A percentile compares a stretch with the other conserved stretches of the same genome.
These are phyloP conservation scores for Vitis rotundifolia DNA, from an alignment of 164 flowering plant genomes.

Conservation along the genomic window DNA sequence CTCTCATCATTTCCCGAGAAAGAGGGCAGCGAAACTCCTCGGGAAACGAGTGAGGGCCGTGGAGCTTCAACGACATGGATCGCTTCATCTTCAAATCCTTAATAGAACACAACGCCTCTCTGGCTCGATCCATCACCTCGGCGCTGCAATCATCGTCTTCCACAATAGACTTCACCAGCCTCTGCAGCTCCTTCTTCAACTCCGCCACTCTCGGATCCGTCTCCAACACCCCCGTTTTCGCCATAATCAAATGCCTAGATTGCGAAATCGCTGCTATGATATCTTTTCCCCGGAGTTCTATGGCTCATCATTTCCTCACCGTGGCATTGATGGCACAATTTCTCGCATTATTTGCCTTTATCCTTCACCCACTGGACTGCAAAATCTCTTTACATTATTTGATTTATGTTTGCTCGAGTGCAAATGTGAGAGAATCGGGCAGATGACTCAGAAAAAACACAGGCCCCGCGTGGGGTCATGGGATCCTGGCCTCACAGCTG, in stretches of 20 bases:
- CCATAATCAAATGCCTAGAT: slow-evolving; percentile 34
- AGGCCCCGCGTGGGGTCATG: slow-evolving; percentile 14
- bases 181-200: slow-evolving; percentile 57
- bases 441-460: neutral
- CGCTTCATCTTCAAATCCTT: slow-evolving; percentile 45
- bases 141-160: slow-evolving; percentile 30
- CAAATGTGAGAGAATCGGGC: neutral
- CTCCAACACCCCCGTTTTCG: slow-evolving; percentile 42
- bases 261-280: neutral
- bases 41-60: slow-evolving; percentile 33
- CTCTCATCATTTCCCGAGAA: slow-evolving; percentile 65
- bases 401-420: too few species aligned
- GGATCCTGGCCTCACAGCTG: slow-evolving; percentile 28
- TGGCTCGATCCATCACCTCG: slow-evolving; percentile 44
- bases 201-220: slow-evolving; percentile 42
- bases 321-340: neutral
- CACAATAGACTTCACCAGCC: slow-evolving; percentile 40
- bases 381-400: too few species aligned
- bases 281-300: neutral
- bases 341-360: too few species aligned
- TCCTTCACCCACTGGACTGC: too few species aligned
- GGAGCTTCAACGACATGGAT: slow-evolving; percentile 31
- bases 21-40: slow-evolving; percentile 63
- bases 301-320: neutral
- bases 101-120: slow-evolving; percentile 33